Base-by-base conservation (phyloP, 257 asterid species). In the Prunella vulgaris region DNA sequence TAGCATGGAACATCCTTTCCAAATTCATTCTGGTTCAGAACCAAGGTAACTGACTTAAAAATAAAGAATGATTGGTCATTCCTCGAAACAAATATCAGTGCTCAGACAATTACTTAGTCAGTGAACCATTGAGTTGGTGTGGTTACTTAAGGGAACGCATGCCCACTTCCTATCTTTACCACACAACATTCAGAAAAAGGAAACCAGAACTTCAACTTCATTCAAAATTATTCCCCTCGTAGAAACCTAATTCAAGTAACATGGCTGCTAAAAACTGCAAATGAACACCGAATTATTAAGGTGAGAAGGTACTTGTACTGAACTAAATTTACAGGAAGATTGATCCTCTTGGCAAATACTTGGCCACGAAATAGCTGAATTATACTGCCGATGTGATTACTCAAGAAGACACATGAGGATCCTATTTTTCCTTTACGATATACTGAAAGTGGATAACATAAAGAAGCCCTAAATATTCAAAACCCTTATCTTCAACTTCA, bases 231-330 rank as follows among this genome's bases (percentile, higher is more conserved):
- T 30, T 28, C 22, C 65, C 42, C 48, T 17, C 3, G 25, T 3
- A 14, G 21, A 67, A 68, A 64, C 70, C 79, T 73, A 78, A 60
- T 46, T 27, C 42, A 51, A 9, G 21, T 46, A 51, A 37, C 28
- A 9, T 15, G 24, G 52, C 32, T 52, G 70, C 51, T 59, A 51
- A 66, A 32, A 7, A 1, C 24, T 4, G 6, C 35, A 33, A 60
- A 15, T 10, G 18, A 8, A 60, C 59, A 8, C 28, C 2, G 14
- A 52, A 18, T 7, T 7, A 7, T 52, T 9, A 18, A 7, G 58
- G 27, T 14, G 8, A 51, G 18, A 51, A 51, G 27, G 7, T 18
- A 18, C 18, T 2, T 10, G 58, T 18, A 51, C 27, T 18, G 58
- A 51, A 40, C 14, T 38, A 12, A 48, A 15, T 14, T n/a, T 15